phyloP scores from a whole-genome alignment of 495 filamentous ascomycete genomes.

The Copromyces sp. region DNA sequence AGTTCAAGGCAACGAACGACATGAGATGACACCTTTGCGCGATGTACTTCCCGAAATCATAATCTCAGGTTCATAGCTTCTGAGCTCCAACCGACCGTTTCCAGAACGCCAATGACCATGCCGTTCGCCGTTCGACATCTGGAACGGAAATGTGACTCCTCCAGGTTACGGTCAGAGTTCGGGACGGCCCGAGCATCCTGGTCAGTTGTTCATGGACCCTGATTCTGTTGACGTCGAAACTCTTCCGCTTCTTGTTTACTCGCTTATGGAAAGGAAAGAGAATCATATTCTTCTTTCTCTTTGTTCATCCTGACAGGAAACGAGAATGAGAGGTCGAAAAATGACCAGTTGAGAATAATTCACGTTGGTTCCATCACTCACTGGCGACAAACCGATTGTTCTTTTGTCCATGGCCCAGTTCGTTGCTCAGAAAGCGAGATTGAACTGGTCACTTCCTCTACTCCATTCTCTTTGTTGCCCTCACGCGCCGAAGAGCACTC shows the following conservation, averaged over 20 bases:
- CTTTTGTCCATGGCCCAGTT: not conserved
- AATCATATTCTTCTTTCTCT: not conserved
- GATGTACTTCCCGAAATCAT: not conserved
- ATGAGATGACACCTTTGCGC: not conserved
- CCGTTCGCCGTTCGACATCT: too few species aligned
- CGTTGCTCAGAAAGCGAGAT: not conserved
- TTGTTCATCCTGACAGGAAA: not conserved
- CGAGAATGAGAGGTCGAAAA: not conserved
- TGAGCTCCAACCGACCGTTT: too few species aligned
- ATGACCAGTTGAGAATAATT: not conserved
- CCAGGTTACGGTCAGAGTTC: not conserved
- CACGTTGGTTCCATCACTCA: not conserved
- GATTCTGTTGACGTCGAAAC: not conserved
- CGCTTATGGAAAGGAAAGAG: not conserved
- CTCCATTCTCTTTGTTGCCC: not conserved
- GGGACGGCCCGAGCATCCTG: not conserved
- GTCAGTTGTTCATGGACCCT: not conserved
- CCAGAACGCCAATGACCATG: too few species aligned
- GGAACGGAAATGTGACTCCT: not conserved
- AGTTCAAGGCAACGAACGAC: too few species aligned
- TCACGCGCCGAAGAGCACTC: not conserved
- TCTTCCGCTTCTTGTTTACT: not conserved
- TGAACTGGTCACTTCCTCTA: not conserved
- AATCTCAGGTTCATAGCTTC: not conserved
- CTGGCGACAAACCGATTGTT: not conserved